Evolutionary conservation across 805 yeast genomes (phyloP), one percentile per base, ranked within the genome.

Genomic region (Candida railenensis): DNA sequence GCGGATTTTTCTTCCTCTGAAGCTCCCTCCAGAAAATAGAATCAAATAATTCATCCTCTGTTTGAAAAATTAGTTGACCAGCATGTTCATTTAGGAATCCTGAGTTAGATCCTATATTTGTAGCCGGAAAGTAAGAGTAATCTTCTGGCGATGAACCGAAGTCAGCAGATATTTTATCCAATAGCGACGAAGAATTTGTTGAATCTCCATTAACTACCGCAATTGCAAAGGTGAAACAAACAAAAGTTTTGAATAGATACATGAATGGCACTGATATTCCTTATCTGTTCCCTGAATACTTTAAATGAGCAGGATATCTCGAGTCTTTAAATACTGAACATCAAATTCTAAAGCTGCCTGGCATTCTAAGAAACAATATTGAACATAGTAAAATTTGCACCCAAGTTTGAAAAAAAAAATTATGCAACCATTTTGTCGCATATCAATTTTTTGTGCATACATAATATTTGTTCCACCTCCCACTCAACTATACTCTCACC

Each of bases 1-100:
- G 32, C 3, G 47, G 44, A 37, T 52, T 40, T 20, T 43, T 46
- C 34, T 33, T 32, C 25, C 34, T 38, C 34, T 37, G 18, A 3
- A 53, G 30, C 9, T 28, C 20, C 16, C 30, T 37, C 57, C 57
- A 53, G 37, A 53, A 50, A 3, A 15, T 12, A 16, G 56, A 52
- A 21, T 41, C 34, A n/a, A 40, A 15, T 22, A 51, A 40, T 22
- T 44, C 52, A 11, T 46, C 16, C 15, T 42, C 34, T 12, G 44
- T 40, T 34, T 32, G 25, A 32, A 50, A 50, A 16, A 36, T 36
- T 12, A 36, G 12, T 20, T 36, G 39, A 11, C 39, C 39, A 8
- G 22, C 39, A 25, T 25, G 9, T 11, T 25, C 30, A 11, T 11
- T 25, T 11, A 7, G 5, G 30, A 25, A 25, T 5, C 30, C 30